Conservation (phyloP, 2,329 filamentous ascomycete genomes). For the Aspergillus piperis region DNA sequence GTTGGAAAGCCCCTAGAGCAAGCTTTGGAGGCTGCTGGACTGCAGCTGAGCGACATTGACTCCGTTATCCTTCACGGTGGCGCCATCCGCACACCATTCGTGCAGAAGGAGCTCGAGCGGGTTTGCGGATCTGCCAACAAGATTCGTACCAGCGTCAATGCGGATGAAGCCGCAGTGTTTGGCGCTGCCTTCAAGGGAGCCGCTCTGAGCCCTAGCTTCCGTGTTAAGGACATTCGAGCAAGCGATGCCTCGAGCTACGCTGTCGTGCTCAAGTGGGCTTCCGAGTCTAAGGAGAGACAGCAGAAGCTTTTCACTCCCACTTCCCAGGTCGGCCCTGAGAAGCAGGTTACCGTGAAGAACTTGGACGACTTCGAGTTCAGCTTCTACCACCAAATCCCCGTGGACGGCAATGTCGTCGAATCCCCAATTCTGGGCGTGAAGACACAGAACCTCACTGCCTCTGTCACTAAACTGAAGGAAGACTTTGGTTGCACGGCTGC, state of each 20-base stretch:
- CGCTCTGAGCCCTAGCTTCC: conserved; percentile 88
- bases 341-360: conserved; percentile 82
- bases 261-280: conserved; percentile 73
- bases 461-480: conserved; percentile 74
- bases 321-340: conserved; percentile 74
- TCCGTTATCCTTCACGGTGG: conserved; percentile 94
- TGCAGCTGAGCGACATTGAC: conserved; percentile 75
- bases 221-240: conserved; percentile 92
- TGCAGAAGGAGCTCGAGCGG: conserved; percentile 84
- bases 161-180: conserved; percentile 94
- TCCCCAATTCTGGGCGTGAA: conserved; percentile 66
- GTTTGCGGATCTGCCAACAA: conserved; percentile 72
- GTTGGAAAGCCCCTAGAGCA: conserved; percentile 70
- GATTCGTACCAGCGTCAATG: conserved; percentile 91
- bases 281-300: conserved; percentile 69
- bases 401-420: conserved; percentile 51
- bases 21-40: conserved; percentile 71
- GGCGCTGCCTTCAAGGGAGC: conserved; percentile 94
- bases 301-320: conserved; percentile 81
- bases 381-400: conserved; percentile 72
- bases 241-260: conserved; percentile 75
- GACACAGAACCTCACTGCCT: conserved; percentile 83
- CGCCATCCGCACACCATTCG: conserved; percentile 85
- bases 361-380: conserved; percentile 76
- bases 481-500: conserved; percentile 74